A percentile compares a stretch with the other conserved stretches of the same genome.
Evolutionary conservation across 2,329 filamentous ascomycete genomes (phyloP).

Genomic region (Didymosphaeria variabile): DNA sequence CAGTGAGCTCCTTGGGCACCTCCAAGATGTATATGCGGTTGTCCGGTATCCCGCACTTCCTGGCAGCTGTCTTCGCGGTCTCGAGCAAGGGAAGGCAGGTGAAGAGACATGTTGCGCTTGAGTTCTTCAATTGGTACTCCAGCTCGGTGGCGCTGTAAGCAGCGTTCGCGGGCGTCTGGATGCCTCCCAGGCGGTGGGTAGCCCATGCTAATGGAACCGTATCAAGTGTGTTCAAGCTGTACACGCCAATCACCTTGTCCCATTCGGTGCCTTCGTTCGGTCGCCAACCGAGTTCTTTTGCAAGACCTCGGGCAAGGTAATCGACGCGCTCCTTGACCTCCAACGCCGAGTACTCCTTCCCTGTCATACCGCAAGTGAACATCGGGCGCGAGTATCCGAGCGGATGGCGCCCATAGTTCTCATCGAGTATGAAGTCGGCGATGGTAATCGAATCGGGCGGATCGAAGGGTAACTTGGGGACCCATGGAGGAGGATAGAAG

Average conservation of each 20-base stretch:
- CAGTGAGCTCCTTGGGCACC: constrained; percentile 65
- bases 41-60: constrained; percentile 68
- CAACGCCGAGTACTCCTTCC: constrained; percentile 69
- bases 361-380: constrained; percentile 79
- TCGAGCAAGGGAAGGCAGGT: constrained; percentile 74
- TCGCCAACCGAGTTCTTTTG: constrained; percentile 75
- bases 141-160: constrained; percentile 76
- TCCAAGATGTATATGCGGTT: constrained; percentile 75
- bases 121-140: constrained; percentile 75
- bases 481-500: constrained; percentile 70
- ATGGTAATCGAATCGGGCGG: constrained; percentile 79
- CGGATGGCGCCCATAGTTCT: constrained; percentile 72
- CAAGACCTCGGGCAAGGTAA: constrained; percentile 71
- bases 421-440: constrained; percentile 78
- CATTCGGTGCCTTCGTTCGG: constrained; percentile 77
- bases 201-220: constrained; percentile 77
- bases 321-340: constrained; percentile 74
- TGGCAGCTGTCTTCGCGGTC: constrained; percentile 70
- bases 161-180: constrained; percentile 78
- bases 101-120: constrained; percentile 74
- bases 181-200: constrained; percentile 76
- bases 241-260: constrained; percentile 81
- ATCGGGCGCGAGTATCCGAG: constrained; percentile 71
- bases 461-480: constrained; percentile 68
- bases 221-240: constrained; percentile 84